Evolutionary conservation across 2,329 filamentous ascomycete species (phyloP).

Genomic region (Alternaria panax): DNA sequence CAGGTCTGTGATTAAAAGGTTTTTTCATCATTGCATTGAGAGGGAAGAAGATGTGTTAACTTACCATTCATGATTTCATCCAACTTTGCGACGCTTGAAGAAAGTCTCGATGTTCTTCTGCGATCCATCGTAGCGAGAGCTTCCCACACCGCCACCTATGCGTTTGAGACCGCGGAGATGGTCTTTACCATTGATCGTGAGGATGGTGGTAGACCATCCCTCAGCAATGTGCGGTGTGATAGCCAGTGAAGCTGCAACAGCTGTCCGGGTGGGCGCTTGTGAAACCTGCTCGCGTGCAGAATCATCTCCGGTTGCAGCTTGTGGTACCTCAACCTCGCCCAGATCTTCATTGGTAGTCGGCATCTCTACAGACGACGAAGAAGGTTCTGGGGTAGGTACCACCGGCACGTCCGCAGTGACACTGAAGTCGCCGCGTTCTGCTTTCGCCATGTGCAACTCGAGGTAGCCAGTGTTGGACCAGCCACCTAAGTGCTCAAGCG

Average conservation of each 20-base stretch:
- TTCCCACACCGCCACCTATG: constrained; percentile 83
- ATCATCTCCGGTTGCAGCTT: not conserved
- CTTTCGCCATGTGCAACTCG: constrained; percentile 52
- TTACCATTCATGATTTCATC: constrained; percentile 39
- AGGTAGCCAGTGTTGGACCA: constrained; percentile 74
- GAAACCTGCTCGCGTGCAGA: not conserved
- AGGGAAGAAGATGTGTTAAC: constrained; percentile 20
- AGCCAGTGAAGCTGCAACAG: not conserved
- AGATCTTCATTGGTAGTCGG: constrained; percentile 1
- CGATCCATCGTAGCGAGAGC: constrained; percentile 73
- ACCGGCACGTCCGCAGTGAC: not conserved
- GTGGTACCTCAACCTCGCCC: not conserved
- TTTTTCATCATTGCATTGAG: constrained; percentile 60
- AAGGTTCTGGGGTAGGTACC: not conserved
- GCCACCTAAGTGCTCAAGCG: constrained; percentile 62
- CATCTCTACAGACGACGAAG: constrained; percentile 5
- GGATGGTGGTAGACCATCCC: constrained; percentile 61
- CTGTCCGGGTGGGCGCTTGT: not conserved
- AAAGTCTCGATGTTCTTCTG: constrained; percentile 81
- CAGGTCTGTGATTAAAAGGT: constrained; percentile 80
- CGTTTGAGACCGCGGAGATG: constrained; percentile 79
- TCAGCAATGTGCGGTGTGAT: constrained; percentile 22
- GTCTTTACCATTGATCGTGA: constrained; percentile 70
- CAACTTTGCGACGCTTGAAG: constrained; percentile 68
- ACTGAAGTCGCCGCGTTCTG: not conserved